These are phyloP conservation scores for Adiantum capillusveneris DNA, from an alignment of 75 land plant species.

Conservation along the genomic window DNA sequence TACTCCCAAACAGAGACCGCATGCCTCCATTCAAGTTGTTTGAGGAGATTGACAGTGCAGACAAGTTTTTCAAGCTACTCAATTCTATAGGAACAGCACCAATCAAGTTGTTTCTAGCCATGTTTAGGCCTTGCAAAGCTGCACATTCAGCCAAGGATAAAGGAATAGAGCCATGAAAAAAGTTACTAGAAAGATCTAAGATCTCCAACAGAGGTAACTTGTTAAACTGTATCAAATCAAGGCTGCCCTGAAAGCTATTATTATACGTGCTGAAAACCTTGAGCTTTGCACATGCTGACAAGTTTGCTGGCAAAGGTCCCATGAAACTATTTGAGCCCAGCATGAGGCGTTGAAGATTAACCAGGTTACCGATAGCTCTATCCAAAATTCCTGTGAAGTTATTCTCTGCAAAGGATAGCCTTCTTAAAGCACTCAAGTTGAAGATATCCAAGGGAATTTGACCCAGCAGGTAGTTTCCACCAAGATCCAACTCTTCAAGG, in stretches of 20 bases:
- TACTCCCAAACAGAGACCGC: constrained; percentile 18
- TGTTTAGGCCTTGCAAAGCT: constrained; percentile 51
- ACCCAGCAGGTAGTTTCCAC: constrained; percentile 37
- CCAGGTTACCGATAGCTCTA: constrained; percentile 28
- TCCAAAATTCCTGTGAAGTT: constrained; percentile 26
- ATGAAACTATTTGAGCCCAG: constrained; percentile 44
- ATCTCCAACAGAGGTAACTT: constrained; percentile 16
- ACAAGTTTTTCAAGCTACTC: constrained; percentile 13
- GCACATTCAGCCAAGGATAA: constrained; percentile 47
- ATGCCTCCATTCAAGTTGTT: constrained; percentile 23
- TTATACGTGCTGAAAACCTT: constrained; percentile 18
- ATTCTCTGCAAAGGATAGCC: constrained; percentile 36
- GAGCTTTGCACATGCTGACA: constrained; percentile 21
- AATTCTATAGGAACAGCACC: constrained; percentile 50
- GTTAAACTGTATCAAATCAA: constrained; percentile 14
- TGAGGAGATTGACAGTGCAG: constrained; percentile 30
- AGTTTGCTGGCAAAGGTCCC: constrained; percentile 39
- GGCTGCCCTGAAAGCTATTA: background rate
- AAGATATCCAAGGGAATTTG: constrained; percentile 29
- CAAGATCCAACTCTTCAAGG: constrained; percentile 30
- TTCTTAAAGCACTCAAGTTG: constrained; percentile 11
- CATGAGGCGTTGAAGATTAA: constrained; percentile 32
- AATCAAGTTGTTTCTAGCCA: constrained; percentile 55
- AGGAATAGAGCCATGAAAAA: constrained; percentile 28
- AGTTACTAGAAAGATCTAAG: constrained; percentile 34